Conservation (phyloP, 176 grass and related monocot species). For the Calamus simplicifolius region DNA sequence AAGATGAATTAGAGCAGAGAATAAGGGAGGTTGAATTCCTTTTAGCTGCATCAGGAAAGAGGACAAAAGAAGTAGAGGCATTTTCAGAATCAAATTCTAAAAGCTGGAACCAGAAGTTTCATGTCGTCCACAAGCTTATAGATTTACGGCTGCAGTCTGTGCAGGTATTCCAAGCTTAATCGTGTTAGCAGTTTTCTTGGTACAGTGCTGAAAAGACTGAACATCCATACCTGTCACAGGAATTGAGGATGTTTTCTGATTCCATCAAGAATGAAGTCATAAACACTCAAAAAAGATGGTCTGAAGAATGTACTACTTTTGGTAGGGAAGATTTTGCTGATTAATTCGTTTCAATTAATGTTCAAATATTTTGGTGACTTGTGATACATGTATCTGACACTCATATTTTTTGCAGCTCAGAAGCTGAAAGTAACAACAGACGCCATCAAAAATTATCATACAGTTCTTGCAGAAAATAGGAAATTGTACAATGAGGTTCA, state of each 20-base stretch:
- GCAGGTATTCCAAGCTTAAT: conserved; percentile 34
- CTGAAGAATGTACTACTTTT: conserved; percentile 43
- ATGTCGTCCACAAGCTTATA: conserved; percentile 22
- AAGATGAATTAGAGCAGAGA: conserved; percentile 20
- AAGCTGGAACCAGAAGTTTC: conserved; percentile 31
- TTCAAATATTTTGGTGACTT: background rate
- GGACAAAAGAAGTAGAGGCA: conserved; percentile 31
- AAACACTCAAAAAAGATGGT: conserved; percentile 48
- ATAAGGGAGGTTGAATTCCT: conserved; percentile 35
- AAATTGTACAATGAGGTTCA: conserved; percentile 13
- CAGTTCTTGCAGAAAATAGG: conserved; percentile 4
- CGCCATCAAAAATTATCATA: conserved; percentile 5
- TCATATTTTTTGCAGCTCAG: background rate
- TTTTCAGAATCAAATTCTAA: conserved; percentile 33
- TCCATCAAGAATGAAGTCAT: conserved; percentile 57
- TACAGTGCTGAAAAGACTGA: background rate
- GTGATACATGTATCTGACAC: background rate
- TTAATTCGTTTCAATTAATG: conserved; percentile 5
- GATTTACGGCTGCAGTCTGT: conserved; percentile 33
- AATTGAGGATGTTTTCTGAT: conserved; percentile 62
- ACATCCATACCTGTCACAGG: conserved; percentile 31
- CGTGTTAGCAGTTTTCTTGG: conserved; percentile 4
- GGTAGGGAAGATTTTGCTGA: conserved; percentile 24
- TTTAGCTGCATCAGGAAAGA: conserved; percentile 39
- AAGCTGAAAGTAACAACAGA: background rate